Base-by-base conservation (phyloP, 768 basidiomycete species). In the Psilocybe tampanensis region DNA sequence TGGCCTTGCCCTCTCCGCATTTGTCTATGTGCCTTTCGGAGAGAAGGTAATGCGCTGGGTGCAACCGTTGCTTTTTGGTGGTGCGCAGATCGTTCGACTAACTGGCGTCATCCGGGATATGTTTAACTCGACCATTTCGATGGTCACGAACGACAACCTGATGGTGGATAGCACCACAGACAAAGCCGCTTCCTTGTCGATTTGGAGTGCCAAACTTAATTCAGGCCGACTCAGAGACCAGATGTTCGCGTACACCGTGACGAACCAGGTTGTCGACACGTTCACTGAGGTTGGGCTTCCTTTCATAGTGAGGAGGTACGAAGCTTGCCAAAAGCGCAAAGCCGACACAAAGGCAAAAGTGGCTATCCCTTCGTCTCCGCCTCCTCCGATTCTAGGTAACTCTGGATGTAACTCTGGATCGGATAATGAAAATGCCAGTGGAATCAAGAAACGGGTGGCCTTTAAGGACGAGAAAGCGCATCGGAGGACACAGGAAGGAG, bases 1-100 rank as follows among this genome's bases (percentile, higher is more conserved):
- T 47, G 90, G 91, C 36, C 82, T 99, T n/a, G 86, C 84, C 7
- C 84, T 98, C 13, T 93, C 90, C n/a, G 94, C 95, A 15, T 98
- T 95, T 67, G 84, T 97, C 49, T 99, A 98, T 69, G 92, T 96
- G 4, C 95, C 95, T 0, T 97, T 95, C 60, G 95, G 95, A 24
- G 89, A 89, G 67, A 81, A 82, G 50, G 85, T 94, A 59, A 94
- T 95, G 90, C 74, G 79, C 8, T 68, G 77, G 48, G 72, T 80
- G 8, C 81, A 81, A 61, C 66, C 71, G 7, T 74, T 72, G 71
- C 64, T 83, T 13, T 79, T 80, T 59, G 62, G 70, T 5, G 71
- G 72, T 13, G 58, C 55, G 4, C 61, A 60, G 13, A 58, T 58
- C 18, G 26, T 50, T 24, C 50, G 69, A 3, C 48, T 70, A 23